These are phyloP conservation scores for Hypoxylon sp. DNA, from an alignment of 2,329 filamentous ascomycete genomes.

Conservation along the genomic window DNA sequence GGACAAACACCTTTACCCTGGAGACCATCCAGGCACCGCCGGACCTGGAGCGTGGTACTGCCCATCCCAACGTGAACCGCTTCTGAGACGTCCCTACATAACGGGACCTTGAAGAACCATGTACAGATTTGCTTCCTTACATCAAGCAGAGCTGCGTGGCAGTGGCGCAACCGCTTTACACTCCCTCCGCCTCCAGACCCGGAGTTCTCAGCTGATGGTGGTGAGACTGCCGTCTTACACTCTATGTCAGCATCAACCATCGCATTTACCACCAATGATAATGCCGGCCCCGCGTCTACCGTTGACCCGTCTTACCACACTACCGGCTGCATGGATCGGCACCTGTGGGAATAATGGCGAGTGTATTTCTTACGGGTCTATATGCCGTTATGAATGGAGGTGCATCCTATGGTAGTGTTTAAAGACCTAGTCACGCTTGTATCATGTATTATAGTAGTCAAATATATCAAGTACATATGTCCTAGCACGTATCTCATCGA, in stretches of 20 bases:
- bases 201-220: conserved; percentile 9
- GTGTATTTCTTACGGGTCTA: not conserved
- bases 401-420: not conserved
- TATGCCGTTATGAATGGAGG: conserved; percentile 7
- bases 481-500: not conserved
- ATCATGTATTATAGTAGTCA: conserved; percentile 8
- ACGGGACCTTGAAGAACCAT: conserved; percentile 4
- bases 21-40: conserved; percentile 4
- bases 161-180: not conserved
- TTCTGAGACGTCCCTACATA: not conserved
- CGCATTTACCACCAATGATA: conserved; percentile 5
- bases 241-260: not conserved
- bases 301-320: conserved; percentile 6
- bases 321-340: not conserved
- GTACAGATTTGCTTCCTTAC: conserved; percentile 5
- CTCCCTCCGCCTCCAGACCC: conserved; percentile 1
- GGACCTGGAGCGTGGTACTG: conserved; percentile 8
- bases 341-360: conserved; percentile 7
- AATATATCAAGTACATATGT: conserved; percentile 11
- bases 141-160: not conserved
- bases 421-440: conserved; percentile 5
- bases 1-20: conserved; percentile 12
- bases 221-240: conserved; percentile 9
- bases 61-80: not conserved
- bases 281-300: not conserved